Base-by-base conservation (phyloP, 2,329 filamentous ascomycete genomes). In the Fusarium annulatum region DNA sequence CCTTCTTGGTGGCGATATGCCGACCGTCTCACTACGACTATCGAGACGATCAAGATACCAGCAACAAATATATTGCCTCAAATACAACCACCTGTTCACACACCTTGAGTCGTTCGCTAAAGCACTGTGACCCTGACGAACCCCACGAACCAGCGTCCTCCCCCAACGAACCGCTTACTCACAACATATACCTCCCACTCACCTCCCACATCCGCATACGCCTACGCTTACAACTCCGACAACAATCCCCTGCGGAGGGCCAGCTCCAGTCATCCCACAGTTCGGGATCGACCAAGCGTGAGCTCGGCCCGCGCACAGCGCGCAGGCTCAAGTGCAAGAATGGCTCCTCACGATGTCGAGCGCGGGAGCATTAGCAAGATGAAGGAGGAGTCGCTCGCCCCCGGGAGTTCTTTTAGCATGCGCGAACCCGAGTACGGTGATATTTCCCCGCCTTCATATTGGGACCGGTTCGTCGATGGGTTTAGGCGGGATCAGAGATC, bases 401-500 rank as follows among this genome's bases (percentile, higher is more conserved):
- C 83, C 43, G 86, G 86, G 62, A 87, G 85, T 79, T 84, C 83
- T 61, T 84, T 85, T 79, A 87, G 85, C 74, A 88, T 86, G 85
- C 85, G 85, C 59, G 85, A 87, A 73, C 84, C 86, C 42, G 74
- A 84, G 36, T 86, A 87, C 78, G 82, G 84, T 45, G 82, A 84
- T 14, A 72, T 77, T 26, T 67, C 72, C 34, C 72, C 78, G 58
- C 80, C 81, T 48, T 78, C 79, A 43, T 79, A 81, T 68, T 76
- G 85, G 67, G 79, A 79, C 21, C 85, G 85, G 68, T 85, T 90
- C 77, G 72, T 91, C 75, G 88, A 92, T 81, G 87, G 88, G 80
- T 93, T 93, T 84, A 88, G 87, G 75, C 87, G 90, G 67, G 90
- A 92, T 75, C 88, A 89, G 12, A 80, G 81, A 73, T 82, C 84